Percentiles rank a stretch among this genome's conserved stretches.
phyloP scores from a whole-genome alignment of 192 early-diverging fungal species.

The Backusella circina region DNA sequence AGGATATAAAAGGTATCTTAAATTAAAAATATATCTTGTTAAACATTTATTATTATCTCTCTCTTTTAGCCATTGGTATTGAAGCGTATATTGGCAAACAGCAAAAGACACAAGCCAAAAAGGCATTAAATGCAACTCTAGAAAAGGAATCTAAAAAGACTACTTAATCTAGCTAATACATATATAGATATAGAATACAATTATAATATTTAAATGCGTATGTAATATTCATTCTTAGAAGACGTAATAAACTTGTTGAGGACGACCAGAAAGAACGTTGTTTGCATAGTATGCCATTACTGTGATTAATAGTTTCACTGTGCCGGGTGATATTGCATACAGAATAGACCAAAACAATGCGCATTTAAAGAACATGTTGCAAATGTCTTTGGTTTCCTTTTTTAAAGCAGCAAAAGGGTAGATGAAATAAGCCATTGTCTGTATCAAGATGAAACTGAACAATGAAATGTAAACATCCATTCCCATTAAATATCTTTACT shows the following conservation, averaged over 20 bases:
- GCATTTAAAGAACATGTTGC: background rate
- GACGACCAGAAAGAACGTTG: background rate
- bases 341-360: background rate
- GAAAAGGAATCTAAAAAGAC: background rate
- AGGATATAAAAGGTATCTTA: too few species aligned
- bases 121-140: background rate
- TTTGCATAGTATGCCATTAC: background rate
- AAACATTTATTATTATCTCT: background rate
- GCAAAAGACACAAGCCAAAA: background rate
- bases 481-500: too few species aligned
- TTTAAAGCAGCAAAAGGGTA: background rate
- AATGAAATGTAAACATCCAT: background rate
- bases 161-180: too few species aligned
- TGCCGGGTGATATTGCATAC: background rate
- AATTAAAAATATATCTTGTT: background rate
- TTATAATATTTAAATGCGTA: background rate
- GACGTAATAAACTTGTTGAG: background rate
- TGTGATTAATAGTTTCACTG: background rate
- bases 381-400: background rate
- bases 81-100: conserved; percentile 71
- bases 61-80: conserved; percentile 52
- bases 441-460: background rate
- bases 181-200: background rate
- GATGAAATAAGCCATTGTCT: background rate
- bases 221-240: background rate